Conservation (phyloP, 306 rosid genomes). For the Prunus kanzakura region DNA sequence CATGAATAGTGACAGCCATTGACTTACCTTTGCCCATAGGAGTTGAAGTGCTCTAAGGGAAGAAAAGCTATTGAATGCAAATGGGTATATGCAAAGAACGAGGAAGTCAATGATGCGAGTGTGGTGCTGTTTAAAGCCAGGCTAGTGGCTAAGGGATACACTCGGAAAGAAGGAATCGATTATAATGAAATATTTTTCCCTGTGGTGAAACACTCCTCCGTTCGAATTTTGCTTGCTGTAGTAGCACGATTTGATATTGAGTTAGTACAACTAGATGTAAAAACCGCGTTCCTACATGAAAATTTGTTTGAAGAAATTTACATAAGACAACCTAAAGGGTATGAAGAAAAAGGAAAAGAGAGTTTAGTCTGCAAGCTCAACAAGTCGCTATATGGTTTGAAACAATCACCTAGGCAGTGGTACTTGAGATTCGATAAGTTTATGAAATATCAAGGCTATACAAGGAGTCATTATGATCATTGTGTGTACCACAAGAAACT, state of each 20-base stretch:
- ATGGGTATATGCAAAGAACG: not conserved
- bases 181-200: not conserved
- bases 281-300: not conserved
- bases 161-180: not conserved
- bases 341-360: not conserved
- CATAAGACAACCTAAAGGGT: not conserved
- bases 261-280: not conserved
- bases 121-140: not conserved
- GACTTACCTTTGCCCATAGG: no score
- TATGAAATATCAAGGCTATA: not conserved
- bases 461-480: not conserved
- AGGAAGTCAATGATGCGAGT: not conserved
- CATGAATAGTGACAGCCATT: no score
- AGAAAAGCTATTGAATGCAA: not conserved
- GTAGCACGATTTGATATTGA: not conserved
- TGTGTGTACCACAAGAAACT: not conserved
- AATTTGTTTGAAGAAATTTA: not conserved
- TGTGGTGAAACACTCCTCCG: not conserved
- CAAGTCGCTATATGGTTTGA: not conserved
- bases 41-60: no score
- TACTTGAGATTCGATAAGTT: not conserved
- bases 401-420: not conserved
- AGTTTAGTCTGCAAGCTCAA: not conserved
- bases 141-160: not conserved
- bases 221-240: not conserved